Percentiles rank a stretch among this genome's conserved stretches.
phyloP scores from a whole-genome alignment of 805 yeast genomes.

The Saccharomyces paradoxus region DNA sequence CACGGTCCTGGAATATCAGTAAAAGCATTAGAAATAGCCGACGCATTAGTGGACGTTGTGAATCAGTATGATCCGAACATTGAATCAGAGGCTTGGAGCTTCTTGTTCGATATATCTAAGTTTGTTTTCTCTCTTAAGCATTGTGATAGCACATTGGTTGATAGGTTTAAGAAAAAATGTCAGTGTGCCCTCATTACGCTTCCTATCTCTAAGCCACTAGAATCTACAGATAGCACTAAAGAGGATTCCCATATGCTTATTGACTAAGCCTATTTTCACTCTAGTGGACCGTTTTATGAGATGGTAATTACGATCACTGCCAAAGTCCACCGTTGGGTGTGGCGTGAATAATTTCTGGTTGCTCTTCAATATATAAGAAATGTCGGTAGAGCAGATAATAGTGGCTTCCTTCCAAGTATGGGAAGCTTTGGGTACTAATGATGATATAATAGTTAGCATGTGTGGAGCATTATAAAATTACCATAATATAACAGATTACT shows the following conservation, averaged over 20 bases:
- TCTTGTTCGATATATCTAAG: not conserved
- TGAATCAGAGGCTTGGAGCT: not conserved
- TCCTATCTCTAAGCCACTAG: not conserved
- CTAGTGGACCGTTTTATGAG: not conserved
- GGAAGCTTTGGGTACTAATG: too few species aligned
- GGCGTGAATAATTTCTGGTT: not conserved
- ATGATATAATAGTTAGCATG: too few species aligned
- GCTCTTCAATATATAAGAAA: not conserved
- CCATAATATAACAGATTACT: too few species aligned
- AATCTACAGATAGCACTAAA: not conserved
- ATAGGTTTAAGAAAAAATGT: not conserved
- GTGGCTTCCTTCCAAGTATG: too few species aligned
- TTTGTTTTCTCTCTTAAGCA: not conserved
- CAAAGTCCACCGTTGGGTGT: not conserved
- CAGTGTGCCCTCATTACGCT: not conserved
- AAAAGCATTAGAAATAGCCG: not conserved
- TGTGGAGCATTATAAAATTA: too few species aligned
- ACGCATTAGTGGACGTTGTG: not conserved
- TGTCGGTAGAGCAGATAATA: too few species aligned
- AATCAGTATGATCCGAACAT: not conserved
- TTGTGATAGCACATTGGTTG: not conserved
- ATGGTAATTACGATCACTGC: not conserved
- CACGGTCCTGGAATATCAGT: not conserved
- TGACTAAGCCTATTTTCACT: not conserved
- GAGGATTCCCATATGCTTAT: not conserved